phyloP scores from a whole-genome alignment of 2,329 filamentous ascomycete genomes.

The Diaporthe helianthi region DNA sequence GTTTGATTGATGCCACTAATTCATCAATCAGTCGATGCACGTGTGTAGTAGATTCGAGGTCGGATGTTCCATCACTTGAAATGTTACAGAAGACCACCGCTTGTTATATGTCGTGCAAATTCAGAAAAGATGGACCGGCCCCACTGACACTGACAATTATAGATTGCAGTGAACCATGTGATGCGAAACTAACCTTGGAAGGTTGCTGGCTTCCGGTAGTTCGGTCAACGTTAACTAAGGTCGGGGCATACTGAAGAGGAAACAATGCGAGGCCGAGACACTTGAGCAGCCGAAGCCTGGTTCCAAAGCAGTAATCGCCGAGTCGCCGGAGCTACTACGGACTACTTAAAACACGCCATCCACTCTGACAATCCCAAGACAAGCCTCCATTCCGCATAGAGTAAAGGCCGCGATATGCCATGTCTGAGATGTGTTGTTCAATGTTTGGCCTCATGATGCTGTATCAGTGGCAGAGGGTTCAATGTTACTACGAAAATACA shows the following conservation, averaged over 20 bases:
- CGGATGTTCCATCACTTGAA: background rate
- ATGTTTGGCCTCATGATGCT: background rate
- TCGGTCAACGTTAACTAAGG: too few relatives aligned
- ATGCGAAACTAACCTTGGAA: too few relatives aligned
- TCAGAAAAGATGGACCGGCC: background rate
- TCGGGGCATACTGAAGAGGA: conserved; percentile 1
- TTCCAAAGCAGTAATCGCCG: conserved; percentile 13
- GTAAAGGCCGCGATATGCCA: background rate
- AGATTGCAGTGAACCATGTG: background rate
- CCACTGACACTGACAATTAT: background rate
- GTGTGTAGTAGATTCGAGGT: background rate
- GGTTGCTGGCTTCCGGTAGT: too few relatives aligned
- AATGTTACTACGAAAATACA: background rate
- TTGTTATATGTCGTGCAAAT: background rate
- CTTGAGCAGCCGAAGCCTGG: background rate
- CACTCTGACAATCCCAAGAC: background rate
- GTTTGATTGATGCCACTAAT: background rate
- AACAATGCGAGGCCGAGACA: background rate
- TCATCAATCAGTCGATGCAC: background rate
- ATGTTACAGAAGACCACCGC: background rate
- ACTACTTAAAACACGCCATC: background rate
- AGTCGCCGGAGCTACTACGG: background rate
- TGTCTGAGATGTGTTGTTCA: background rate
- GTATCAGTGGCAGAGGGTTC: background rate
- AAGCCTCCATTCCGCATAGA: background rate